These are phyloP conservation scores for Ceratobasidium theobromae DNA, from an alignment of 1,284 basidiomycete genomes.

Conservation along the genomic window DNA sequence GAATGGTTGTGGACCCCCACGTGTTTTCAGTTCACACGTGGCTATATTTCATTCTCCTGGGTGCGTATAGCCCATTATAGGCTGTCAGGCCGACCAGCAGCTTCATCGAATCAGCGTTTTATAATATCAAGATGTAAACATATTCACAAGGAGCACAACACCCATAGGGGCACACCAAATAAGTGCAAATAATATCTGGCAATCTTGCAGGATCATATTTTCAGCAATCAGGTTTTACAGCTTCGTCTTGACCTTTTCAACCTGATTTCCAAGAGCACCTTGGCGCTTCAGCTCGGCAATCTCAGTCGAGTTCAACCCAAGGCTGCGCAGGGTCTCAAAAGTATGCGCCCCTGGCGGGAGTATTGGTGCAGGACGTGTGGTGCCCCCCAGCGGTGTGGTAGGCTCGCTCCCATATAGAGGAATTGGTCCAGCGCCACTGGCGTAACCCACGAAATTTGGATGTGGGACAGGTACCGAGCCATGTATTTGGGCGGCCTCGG, in stretches of 20 bases:
- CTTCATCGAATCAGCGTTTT: no score
- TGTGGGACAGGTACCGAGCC: conserved; percentile 52
- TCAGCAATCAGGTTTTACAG: no score
- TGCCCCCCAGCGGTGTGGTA: not conserved
- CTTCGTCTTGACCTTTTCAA: not conserved
- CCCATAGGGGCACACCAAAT: no score
- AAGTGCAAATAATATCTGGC: no score
- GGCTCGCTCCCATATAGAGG: not conserved
- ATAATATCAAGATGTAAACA: no score
- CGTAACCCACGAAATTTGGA: conserved; percentile 43
- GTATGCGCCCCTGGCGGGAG: conserved; percentile 10
- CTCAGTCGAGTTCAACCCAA: not conserved
- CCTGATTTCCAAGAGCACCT: conserved; percentile 19
- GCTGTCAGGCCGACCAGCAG: no score
- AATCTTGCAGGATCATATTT: no score
- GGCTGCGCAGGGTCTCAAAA: conserved; percentile 5
- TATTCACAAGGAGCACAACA: no score
- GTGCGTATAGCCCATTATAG: no score
- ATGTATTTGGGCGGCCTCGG: conserved; percentile 52
- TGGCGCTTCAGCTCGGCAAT: conserved; percentile 9
- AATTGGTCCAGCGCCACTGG: not conserved
- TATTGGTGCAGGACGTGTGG: not conserved
- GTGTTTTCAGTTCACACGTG: no score
- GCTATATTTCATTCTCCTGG: no score
- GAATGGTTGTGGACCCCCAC: no score